These are phyloP conservation scores for Gastrodia elata DNA, from an alignment of 106 monocot species.

Conservation along the genomic window DNA sequence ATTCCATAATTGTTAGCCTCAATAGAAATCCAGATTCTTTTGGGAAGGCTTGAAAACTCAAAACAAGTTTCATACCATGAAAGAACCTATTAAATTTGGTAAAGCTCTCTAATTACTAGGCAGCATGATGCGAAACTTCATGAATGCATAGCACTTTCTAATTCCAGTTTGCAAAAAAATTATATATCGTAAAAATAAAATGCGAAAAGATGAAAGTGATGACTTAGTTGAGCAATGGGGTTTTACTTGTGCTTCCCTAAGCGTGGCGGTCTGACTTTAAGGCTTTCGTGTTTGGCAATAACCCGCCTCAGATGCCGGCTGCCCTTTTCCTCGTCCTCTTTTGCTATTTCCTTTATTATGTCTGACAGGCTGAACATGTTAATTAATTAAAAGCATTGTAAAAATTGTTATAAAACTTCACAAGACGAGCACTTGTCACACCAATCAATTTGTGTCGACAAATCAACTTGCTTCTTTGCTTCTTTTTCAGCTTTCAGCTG, in stretches of 20 bases:
- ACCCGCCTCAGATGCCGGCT: conserved; percentile 57
- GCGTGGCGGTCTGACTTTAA: conserved; percentile 76
- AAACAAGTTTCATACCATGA: too few relatives aligned
- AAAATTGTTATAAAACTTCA: neutral
- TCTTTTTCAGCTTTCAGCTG: conserved; percentile 53
- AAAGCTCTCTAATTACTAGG: too few relatives aligned
- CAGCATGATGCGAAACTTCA: too few relatives aligned
- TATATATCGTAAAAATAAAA: too few relatives aligned
- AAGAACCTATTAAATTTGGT: too few relatives aligned
- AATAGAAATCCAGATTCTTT: too few relatives aligned
- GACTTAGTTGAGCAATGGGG: neutral
- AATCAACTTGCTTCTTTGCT: conserved; percentile 41
- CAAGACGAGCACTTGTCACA: conserved; percentile 4
- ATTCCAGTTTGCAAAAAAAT: neutral
- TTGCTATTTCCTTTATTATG: conserved; percentile 77
- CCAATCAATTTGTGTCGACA: conserved; percentile 81
- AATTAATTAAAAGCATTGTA: neutral
- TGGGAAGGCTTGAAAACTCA: too few relatives aligned
- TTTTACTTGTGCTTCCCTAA: conserved; percentile 87
- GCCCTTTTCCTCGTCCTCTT: conserved; percentile 77
- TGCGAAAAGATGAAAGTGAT: neutral
- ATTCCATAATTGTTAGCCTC: too few relatives aligned
- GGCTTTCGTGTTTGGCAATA: conserved; percentile 62
- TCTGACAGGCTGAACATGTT: conserved; percentile 44
- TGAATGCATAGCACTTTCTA: too few relatives aligned